Conservation (phyloP, 2,329 filamentous ascomycete species). For the Alternaria atra region DNA sequence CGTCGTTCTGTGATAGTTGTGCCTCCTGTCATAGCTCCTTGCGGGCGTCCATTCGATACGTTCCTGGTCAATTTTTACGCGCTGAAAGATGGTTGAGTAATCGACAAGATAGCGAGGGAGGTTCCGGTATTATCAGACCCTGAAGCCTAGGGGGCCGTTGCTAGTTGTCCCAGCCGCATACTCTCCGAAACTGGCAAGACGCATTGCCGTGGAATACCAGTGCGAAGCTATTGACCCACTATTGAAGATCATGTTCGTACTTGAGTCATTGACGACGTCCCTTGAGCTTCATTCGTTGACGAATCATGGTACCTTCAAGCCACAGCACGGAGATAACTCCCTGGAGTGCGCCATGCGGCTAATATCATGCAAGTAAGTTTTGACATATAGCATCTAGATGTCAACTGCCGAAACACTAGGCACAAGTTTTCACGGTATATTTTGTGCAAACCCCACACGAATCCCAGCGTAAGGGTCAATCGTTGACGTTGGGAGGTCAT, state of each 20-base stretch:
- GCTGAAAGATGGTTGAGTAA: background rate
- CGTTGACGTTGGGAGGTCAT: background rate
- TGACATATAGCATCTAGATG: background rate
- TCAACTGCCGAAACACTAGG: background rate
- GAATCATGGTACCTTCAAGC: background rate
- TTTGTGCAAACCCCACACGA: background rate
- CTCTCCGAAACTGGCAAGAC: background rate
- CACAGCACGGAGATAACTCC: background rate
- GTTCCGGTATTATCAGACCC: background rate
- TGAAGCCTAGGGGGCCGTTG: constrained; percentile 4
- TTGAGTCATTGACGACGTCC: constrained; percentile 14
- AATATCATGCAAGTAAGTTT: background rate
- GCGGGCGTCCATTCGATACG: background rate
- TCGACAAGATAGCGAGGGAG: background rate
- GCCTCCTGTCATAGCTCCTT: constrained; percentile 1
- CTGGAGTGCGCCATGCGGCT: background rate
- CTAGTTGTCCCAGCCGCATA: background rate
- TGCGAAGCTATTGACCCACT: background rate
- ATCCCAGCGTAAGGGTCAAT: background rate
- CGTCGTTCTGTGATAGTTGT: background rate
- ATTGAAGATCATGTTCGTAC: constrained; percentile 11
- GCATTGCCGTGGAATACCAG: background rate
- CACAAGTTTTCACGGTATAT: background rate
- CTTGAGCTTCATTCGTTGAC: constrained; percentile 14
- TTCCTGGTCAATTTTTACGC: background rate